These are phyloP conservation scores for Rhizopogon vulgaris DNA, from an alignment of 768 basidiomycete genomes.

Conservation along the genomic window DNA sequence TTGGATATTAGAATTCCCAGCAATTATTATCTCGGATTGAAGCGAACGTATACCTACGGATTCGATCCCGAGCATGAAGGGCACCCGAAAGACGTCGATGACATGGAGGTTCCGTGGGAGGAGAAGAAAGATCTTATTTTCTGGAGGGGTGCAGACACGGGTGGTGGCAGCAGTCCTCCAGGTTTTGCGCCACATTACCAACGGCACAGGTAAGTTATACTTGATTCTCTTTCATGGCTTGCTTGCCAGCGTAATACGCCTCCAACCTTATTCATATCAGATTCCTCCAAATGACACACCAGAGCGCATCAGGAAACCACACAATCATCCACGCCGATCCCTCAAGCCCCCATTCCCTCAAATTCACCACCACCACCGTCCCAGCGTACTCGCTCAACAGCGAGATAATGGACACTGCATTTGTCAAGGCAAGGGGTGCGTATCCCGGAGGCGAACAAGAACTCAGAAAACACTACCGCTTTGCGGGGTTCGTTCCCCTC, in stretches of 20 bases:
- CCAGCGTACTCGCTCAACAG: constrained; percentile 59
- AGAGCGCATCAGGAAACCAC: constrained; percentile 35
- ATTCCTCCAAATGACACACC: constrained; percentile 78
- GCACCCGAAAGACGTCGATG: constrained; percentile 69
- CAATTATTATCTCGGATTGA: constrained; percentile 79
- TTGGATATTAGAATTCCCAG: constrained; percentile 91
- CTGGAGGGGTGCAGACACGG: constrained; percentile 95
- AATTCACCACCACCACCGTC: constrained; percentile 56
- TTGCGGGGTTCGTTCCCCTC: constrained; percentile 70
- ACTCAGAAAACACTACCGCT: constrained; percentile 58
- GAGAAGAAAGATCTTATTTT: constrained; percentile 80
- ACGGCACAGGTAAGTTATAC: constrained; percentile 58
- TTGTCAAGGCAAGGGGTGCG: constrained; percentile 68
- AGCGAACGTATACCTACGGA: constrained; percentile 85
- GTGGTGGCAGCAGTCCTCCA: constrained; percentile 82
- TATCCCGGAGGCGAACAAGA: constrained; percentile 77
- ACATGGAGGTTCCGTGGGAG: constrained; percentile 87
- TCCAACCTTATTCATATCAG: constrained; percentile 14
- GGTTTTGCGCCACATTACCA: constrained; percentile 83
- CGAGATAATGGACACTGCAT: constrained; percentile 83
- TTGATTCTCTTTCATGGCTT: neutral
- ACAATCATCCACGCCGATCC: constrained; percentile 71
- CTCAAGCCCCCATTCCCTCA: constrained; percentile 33
- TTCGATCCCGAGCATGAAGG: constrained; percentile 72
- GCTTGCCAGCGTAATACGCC: constrained; percentile 1